phyloP scores from a whole-genome alignment of 2,329 filamentous ascomycete genomes.

The Neonectria punicea region DNA sequence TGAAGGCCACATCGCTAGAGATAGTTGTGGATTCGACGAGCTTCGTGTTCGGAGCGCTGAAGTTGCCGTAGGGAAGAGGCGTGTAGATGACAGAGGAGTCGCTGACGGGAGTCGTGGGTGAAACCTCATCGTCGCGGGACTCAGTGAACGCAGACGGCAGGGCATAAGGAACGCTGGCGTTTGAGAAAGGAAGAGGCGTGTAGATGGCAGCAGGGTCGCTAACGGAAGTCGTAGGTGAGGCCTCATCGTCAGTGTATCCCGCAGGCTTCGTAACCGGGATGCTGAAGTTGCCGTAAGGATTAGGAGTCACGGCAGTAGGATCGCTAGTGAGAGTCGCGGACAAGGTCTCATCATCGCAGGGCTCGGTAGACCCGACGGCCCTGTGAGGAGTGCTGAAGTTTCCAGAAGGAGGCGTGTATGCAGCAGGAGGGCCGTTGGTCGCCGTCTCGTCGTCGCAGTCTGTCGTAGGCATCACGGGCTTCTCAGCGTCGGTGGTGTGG shows the following conservation, averaged over 20 bases:
- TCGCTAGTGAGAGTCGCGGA: background rate
- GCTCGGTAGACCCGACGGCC: background rate
- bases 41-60: constrained; percentile 1
- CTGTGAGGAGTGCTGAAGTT: constrained; percentile 2
- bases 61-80: background rate
- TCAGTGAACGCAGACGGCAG: background rate
- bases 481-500: background rate
- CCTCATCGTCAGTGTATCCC: background rate
- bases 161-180: background rate
- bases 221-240: background rate
- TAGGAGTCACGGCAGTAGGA: background rate
- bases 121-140: background rate
- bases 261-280: background rate
- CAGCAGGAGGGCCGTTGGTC: background rate
- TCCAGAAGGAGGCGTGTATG: background rate
- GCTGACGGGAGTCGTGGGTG: background rate
- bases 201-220: background rate
- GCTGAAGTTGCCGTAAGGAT: background rate
- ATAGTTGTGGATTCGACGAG: background rate
- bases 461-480: background rate
- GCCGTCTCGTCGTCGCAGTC: constrained; percentile 1
- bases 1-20: background rate
- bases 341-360: background rate
- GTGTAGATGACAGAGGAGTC: background rate
- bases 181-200: background rate